Conservation (phyloP, 1,139 yeast genomes). For the Dujonia santamariae region DNA sequence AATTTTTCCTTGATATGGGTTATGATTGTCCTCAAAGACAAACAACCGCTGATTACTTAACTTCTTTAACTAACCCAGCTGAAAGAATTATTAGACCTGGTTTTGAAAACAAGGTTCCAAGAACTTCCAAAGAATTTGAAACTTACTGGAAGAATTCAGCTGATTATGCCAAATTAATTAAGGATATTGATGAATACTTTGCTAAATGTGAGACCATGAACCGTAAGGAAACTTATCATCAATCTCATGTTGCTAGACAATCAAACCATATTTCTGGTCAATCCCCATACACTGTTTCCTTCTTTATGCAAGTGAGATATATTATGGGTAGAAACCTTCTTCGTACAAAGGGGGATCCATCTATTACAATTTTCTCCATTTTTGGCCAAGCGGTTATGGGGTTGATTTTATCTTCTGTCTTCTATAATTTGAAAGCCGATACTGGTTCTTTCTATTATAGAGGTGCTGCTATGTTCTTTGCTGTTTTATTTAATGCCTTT, state of each 20-base stretch:
- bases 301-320: constrained; percentile 31
- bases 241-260: constrained; percentile 29
- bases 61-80: constrained; percentile 53
- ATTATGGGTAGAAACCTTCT: constrained; percentile 24
- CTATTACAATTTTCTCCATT: constrained; percentile 23
- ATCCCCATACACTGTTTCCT: constrained; percentile 35
- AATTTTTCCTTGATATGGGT: constrained; percentile 64
- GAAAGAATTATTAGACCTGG: constrained; percentile 48
- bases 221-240: constrained; percentile 14
- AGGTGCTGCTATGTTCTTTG: constrained; percentile 57
- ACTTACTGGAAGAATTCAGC: constrained; percentile 61
- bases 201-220: constrained; percentile 10
- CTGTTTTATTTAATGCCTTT: constrained; percentile 54
- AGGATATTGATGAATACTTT: constrained; percentile 32
- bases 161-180: constrained; percentile 35
- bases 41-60: constrained; percentile 15
- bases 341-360: constrained; percentile 27
- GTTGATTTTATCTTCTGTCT: constrained; percentile 45
- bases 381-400: constrained; percentile 30
- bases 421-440: constrained; percentile 44
- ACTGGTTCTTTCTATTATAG: constrained; percentile 56
- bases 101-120: constrained; percentile 61
- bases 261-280: constrained; percentile 19
- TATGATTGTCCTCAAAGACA: constrained; percentile 31
- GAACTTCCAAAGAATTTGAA: constrained; percentile 67